Conservation (phyloP, 345 rosid species). For the Eucalyptus pauciflora region DNA sequence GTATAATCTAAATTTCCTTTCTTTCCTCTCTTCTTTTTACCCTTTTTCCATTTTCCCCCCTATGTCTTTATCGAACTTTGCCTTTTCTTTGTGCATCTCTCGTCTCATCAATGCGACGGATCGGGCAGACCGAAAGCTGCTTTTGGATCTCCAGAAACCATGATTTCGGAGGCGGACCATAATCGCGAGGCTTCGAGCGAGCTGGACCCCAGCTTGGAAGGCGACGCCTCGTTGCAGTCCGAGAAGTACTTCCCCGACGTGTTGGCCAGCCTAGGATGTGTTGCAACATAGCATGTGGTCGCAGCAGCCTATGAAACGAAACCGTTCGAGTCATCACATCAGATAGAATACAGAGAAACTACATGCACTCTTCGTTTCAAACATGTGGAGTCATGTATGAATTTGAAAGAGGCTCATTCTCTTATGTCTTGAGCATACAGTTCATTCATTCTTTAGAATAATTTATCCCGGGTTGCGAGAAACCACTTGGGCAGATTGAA, state of each 20-base stretch:
- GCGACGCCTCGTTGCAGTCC: slow-evolving; percentile 75
- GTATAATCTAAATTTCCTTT: neutral
- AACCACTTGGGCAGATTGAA: neutral
- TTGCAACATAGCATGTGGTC: slow-evolving; percentile 80
- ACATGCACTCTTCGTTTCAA: neutral
- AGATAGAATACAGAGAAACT: neutral
- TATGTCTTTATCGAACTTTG: neutral
- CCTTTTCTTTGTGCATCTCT: neutral
- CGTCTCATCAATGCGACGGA: neutral
- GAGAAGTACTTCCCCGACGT: slow-evolving; percentile 73
- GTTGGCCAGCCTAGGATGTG: slow-evolving; percentile 41
- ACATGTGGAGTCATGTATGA: neutral
- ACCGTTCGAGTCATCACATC: neutral
- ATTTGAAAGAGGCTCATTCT: neutral
- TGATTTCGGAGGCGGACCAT: slow-evolving; percentile 75
- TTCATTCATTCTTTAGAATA: neutral
- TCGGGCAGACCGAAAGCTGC: slow-evolving; percentile 21
- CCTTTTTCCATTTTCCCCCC: neutral
- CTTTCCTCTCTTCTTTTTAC: neutral
- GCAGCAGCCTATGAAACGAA: slow-evolving; percentile 59
- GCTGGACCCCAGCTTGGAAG: slow-evolving; percentile 66
- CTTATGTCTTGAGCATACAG: neutral
- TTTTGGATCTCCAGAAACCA: slow-evolving; percentile 54
- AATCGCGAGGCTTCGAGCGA: slow-evolving; percentile 56
- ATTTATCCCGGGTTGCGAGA: neutral